phyloP scores from a whole-genome alignment of 2,329 filamentous ascomycete species.

The Beauveria caledonica region DNA sequence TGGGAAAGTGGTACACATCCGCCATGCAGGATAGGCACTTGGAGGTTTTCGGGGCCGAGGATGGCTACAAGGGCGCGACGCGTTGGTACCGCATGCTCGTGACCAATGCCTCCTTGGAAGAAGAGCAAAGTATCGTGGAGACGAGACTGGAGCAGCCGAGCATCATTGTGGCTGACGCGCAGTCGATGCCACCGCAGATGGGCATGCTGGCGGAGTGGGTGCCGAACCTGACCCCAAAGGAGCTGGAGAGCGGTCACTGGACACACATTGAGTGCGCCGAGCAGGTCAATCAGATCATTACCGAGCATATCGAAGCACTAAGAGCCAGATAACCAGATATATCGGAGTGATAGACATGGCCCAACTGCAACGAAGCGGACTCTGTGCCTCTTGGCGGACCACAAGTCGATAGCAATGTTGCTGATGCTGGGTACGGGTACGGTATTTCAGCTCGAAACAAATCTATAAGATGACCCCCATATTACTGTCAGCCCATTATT shows the following conservation, averaged over 20 bases:
- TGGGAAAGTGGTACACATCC: slow-evolving; percentile 20
- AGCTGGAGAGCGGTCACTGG: slow-evolving; percentile 28
- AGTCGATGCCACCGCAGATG: slow-evolving; percentile 17
- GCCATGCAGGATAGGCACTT: slow-evolving; percentile 19
- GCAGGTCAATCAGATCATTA: slow-evolving; percentile 19
- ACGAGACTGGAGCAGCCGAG: slow-evolving; percentile 15
- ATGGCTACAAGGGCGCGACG: slow-evolving; percentile 23
- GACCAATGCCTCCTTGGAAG: slow-evolving; percentile 19
- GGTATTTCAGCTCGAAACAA: no score
- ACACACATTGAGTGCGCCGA: slow-evolving; percentile 22
- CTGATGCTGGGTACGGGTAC: no score
- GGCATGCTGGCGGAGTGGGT: slow-evolving; percentile 22
- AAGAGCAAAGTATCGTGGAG: slow-evolving; percentile 15
- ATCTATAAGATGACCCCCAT: no score
- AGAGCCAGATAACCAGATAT: rapidly evolving
- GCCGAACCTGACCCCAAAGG: slow-evolving; percentile 28
- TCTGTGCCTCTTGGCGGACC: no score
- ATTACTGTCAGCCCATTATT: no score
- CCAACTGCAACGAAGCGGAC: no score
- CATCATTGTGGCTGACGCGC: slow-evolving; percentile 18
- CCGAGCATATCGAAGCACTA: slow-evolving; percentile 12
- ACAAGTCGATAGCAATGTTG: no score
- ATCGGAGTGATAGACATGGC: no score
- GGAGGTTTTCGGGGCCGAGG: slow-evolving; percentile 15
- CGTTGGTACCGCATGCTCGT: slow-evolving; percentile 25